Conservation (phyloP, 495 filamentous ascomycete genomes). For the Aspergillus cristatus region DNA sequence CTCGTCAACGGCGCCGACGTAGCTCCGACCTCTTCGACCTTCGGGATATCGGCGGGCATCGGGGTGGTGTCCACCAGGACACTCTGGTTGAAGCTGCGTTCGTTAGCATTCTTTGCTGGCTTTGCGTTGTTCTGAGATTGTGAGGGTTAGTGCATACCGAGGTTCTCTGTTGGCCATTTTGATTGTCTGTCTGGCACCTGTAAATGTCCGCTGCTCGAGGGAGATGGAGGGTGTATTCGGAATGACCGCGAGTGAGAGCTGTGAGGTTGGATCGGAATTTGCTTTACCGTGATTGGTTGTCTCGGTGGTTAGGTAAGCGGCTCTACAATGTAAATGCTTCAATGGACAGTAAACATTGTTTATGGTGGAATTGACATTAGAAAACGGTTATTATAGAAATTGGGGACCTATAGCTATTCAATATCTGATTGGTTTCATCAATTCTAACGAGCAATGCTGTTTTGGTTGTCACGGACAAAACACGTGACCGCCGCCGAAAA, state of each 20-base stretch:
- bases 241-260: constrained; percentile 3
- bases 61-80: constrained; percentile 93
- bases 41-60: constrained; percentile 81
- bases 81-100: constrained; percentile 76
- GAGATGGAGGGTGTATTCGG: constrained; percentile 2
- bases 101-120: not conserved
- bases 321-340: too few species aligned
- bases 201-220: not conserved
- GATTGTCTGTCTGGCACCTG: constrained; percentile 14
- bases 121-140: not conserved
- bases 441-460: too few species aligned
- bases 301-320: not conserved
- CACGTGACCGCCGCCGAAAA: too few species aligned
- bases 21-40: constrained; percentile 82
- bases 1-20: constrained; percentile 85
- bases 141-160: constrained; percentile 23
- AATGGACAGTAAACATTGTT: too few species aligned
- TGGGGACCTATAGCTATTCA: too few species aligned
- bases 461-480: too few species aligned
- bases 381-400: too few species aligned
- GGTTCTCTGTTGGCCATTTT: constrained; percentile 44
- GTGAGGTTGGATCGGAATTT: constrained; percentile 7
- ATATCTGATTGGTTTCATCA: too few species aligned
- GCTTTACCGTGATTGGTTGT: constrained; percentile 5
- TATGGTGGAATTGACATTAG: too few species aligned